Evolutionary conservation across 2,329 filamentous ascomycete genomes (phyloP), one percentile per base, ranked within the genome.

Genomic region (Venturia effusa): DNA sequence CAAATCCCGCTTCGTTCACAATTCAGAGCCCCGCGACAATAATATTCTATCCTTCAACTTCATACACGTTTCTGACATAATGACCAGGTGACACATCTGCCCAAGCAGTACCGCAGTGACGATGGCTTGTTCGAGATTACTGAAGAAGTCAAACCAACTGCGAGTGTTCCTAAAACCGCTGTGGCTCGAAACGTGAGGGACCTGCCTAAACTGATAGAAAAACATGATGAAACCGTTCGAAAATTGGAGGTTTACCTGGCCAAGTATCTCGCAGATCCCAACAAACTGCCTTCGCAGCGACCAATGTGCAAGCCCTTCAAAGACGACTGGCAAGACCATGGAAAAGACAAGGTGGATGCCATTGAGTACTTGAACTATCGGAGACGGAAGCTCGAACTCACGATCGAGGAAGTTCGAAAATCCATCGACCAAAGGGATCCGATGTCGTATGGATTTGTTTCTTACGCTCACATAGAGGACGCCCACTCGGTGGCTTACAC

Each of bases 131-230:
- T 90, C 37, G 84, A 88, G 66, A 83, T 99, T 65, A 90, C 92
- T 34, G 92, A 97, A 67, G 80, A 86, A 66, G 83, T 94, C 45
- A 89, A 88, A 30, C 90, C 90, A 1, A 89, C 87, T 30, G 88
- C 89, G 13, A 88, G 88, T 15, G 84, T 92, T 64, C 90, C 92
- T 3, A 83, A 88, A 67, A 90, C 88, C n/a, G 88, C 89, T 15
- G 88, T 97, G 69, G 92, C 91, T 34, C 86, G 93, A 67, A 97
- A 97, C 70, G 91, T 97, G 66, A 96, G 93, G 74, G 87, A 93
- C 45, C 80, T 99, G 15, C 94, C 94, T 10, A 82, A 88, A n/a
- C 78, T 97, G 65, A 94, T 97, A 66, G 85, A 88, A 65, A 83
- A 95, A 71, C 92, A 99, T 71, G 87, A 91, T 63, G 80, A 88